Evolutionary conservation across 805 yeast genomes (phyloP).

Genomic region (Millerozyma acaciae): DNA sequence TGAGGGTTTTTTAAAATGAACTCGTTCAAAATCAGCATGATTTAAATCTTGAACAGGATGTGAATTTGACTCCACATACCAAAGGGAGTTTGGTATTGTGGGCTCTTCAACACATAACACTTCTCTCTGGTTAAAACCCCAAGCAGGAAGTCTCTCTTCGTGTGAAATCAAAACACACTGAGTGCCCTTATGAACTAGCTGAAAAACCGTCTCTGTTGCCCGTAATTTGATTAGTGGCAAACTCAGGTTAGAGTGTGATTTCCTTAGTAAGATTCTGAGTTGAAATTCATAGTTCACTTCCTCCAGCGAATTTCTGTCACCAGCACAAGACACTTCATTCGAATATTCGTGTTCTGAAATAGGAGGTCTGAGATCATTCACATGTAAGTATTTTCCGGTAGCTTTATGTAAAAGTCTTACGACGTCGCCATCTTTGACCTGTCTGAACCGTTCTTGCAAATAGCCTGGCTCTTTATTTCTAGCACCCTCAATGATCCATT

Average conservation of each 20-base stretch:
- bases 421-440: slow-evolving; percentile 50
- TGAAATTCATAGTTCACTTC: slow-evolving; percentile 70
- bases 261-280: slow-evolving; percentile 42
- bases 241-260: slow-evolving; percentile 30
- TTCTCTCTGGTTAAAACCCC: slow-evolving; percentile 86
- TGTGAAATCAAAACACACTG: slow-evolving; percentile 76
- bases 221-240: slow-evolving; percentile 34
- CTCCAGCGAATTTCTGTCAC: slow-evolving; percentile 58
- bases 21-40: slow-evolving; percentile 16
- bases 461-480: slow-evolving; percentile 37
- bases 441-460: slow-evolving; percentile 26
- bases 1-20: slow-evolving; percentile 21
- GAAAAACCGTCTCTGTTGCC: slow-evolving; percentile 69
- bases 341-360: slow-evolving; percentile 88
- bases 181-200: slow-evolving; percentile 61
- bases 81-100: slow-evolving; percentile 58
- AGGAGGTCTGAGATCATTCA: slow-evolving; percentile 77
- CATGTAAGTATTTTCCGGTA: slow-evolving; percentile 67
- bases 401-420: slow-evolving; percentile 66
- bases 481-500: slow-evolving; percentile 62
- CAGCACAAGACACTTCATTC: slow-evolving; percentile 73
- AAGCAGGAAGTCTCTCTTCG: slow-evolving; percentile 65
- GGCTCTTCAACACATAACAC: slow-evolving; percentile 82
- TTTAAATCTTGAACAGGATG: slow-evolving; percentile 45
- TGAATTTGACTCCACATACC: slow-evolving; percentile 66